These are phyloP conservation scores for Exidia glandulosa DNA, from an alignment of 768 basidiomycete genomes.

Conservation along the genomic window DNA sequence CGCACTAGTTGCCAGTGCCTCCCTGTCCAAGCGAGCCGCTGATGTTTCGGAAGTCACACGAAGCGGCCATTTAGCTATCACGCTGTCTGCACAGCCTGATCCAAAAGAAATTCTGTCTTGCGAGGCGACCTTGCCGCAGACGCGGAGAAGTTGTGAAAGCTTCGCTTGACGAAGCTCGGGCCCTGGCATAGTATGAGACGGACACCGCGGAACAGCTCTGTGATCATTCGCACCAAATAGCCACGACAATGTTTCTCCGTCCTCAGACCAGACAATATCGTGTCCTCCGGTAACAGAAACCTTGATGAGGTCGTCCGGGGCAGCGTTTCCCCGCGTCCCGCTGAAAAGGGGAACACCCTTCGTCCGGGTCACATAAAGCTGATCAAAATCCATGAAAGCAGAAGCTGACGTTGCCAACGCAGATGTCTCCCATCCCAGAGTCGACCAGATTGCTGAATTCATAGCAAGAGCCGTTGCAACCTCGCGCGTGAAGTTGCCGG, in stretches of 20 bases:
- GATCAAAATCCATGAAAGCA: constrained; percentile 48
- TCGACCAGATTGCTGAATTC: background rate
- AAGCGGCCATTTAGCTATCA: background rate
- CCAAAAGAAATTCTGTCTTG: background rate
- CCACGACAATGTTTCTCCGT: constrained; percentile 65
- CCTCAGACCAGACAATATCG: constrained; percentile 49
- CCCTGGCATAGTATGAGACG: background rate
- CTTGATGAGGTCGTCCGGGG: constrained; percentile 30
- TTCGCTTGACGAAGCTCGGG: background rate
- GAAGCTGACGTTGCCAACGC: background rate
- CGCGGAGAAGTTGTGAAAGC: background rate
- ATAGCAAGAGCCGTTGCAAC: constrained; percentile 24
- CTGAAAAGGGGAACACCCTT: background rate
- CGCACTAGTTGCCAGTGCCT: background rate
- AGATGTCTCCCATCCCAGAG: too few species aligned
- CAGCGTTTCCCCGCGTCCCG: background rate
- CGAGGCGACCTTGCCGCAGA: background rate
- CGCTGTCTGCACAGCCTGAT: background rate
- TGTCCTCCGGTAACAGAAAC: constrained; percentile 63
- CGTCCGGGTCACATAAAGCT: background rate
- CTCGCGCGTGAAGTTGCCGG: constrained; percentile 48
- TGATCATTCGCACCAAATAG: constrained; percentile 42
- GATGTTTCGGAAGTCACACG: background rate
- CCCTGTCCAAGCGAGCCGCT: background rate
- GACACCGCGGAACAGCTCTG: background rate